phyloP scores from a whole-genome alignment of 164 flowering plant genomes.

The Chimonanthus praecox region DNA sequence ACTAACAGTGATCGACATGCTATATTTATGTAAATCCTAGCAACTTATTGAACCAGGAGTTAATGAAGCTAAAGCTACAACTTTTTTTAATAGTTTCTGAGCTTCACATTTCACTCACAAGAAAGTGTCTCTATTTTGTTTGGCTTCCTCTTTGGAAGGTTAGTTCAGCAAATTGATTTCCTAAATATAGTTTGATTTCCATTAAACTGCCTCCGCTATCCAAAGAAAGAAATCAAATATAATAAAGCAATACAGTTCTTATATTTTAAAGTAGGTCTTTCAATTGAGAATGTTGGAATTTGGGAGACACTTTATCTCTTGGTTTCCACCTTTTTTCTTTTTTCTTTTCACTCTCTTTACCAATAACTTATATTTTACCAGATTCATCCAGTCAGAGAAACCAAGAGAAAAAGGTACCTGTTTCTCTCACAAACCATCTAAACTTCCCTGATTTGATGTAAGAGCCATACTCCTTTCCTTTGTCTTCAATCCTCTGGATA shows the following conservation, averaged over 20 bases:
- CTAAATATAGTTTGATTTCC: not conserved
- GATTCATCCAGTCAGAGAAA: not conserved
- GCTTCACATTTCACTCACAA: not conserved
- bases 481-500: conserved; percentile 83
- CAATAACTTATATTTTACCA: not conserved
- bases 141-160: not conserved
- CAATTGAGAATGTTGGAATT: not conserved
- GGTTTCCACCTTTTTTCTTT: not conserved
- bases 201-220: not conserved
- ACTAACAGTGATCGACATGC: not conserved
- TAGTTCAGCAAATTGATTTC: not conserved
- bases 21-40: not conserved
- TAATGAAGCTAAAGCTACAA: not conserved
- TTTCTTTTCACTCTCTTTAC: not conserved
- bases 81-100: not conserved
- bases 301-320: not conserved
- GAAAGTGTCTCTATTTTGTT: not conserved
- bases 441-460: conserved; percentile 61
- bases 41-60: not conserved
- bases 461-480: conserved; percentile 80
- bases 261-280: not conserved
- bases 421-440: conserved; percentile 94
- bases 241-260: not conserved
- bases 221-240: not conserved
- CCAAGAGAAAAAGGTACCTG: conserved; percentile 39